A percentile compares a stretch with the other conserved stretches of the same genome.
Conservation (phyloP, 306 rosid species). For the Lithocarpus polystachyus region DNA sequence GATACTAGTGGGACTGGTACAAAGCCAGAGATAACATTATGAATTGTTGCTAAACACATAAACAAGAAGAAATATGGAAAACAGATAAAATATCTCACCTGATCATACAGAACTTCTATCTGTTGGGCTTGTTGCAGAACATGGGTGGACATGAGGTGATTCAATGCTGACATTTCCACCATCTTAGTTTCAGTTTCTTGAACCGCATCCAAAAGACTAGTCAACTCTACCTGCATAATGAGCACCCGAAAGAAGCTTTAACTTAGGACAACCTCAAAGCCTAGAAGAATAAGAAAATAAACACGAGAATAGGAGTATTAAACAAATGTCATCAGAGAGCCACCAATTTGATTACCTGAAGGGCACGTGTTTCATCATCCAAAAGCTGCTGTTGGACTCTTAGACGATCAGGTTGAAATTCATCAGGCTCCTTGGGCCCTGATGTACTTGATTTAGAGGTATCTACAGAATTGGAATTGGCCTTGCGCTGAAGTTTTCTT, state of each 20-base stretch:
- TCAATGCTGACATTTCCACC: constrained; percentile 98
- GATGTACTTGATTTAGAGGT: constrained; percentile 36
- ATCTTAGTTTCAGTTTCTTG: constrained; percentile 95
- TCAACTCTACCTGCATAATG: constrained; percentile 72
- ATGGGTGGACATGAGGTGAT: constrained; percentile 93
- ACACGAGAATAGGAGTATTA: not conserved
- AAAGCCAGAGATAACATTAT: not conserved
- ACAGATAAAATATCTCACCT: constrained; percentile 43
- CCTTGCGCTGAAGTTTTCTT: constrained; percentile 53
- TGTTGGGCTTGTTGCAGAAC: constrained; percentile 96
- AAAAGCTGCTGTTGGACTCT: constrained; percentile 79
- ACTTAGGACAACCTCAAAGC: constrained; percentile 22
- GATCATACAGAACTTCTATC: constrained; percentile 80
- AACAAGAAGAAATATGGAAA: constrained; percentile 2
- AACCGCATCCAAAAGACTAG: constrained; percentile 71
- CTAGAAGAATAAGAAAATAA: constrained; percentile 8
- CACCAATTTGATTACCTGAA: constrained; percentile 56
- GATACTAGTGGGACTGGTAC: not conserved
- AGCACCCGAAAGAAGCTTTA: constrained; percentile 17
- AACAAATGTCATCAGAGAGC: not conserved
- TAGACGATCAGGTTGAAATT: constrained; percentile 52
- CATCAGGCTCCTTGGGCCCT: constrained; percentile 61
- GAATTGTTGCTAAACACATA: no score
- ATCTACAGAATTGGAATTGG: constrained; percentile 40
- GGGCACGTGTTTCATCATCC: constrained; percentile 95